Evolutionary conservation across 2,329 filamentous ascomycete species (phyloP), one percentile per base, ranked within the genome.

Genomic region (Ophiocordyceps australis): DNA sequence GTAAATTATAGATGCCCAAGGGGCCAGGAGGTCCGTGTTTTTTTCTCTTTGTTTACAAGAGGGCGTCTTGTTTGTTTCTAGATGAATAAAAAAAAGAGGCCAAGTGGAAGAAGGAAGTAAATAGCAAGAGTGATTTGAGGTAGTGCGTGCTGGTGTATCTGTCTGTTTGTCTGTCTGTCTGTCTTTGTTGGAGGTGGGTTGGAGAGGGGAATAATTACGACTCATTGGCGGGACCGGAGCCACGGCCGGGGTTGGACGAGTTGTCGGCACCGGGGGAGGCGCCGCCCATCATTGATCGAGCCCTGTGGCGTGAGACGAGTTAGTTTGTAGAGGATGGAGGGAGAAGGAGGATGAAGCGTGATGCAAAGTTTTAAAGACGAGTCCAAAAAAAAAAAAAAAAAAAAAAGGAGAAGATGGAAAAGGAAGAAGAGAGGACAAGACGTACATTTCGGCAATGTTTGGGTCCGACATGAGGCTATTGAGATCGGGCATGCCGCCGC

Each of bases 361-460:
- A n/a, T n/a, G n/a, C n/a, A n/a, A n/a, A n/a, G n/a, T n/a, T n/a
- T n/a, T n/a, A n/a, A n/a, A n/a, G n/a, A n/a, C n/a, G n/a, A n/a
- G n/a, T n/a, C n/a, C n/a, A n/a, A n/a, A n/a, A n/a, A n/a, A n/a
- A n/a, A n/a, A n/a, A n/a, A n/a, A n/a, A n/a, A n/a, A n/a, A n/a
- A n/a, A n/a, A n/a, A n/a, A 13, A 27, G 7, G 17, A 22, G 14
- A 10, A 17, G 12, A 12, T 11, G 17, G 11, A 15, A 9, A 15
- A 15, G 18, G 11, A 17, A 15, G 4, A 18, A 4, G 7, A 15
- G 13, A 3, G 7, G 11, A 7, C 3, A 18, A 30, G n/a, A 70
- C 79, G 79, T 55, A 91, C 85, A 95, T 83, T 30, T 94, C 82
- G 23, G 82, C 81, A 50, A 98, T 76, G 47, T 57, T 78, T 24